Percentiles rank a stretch among this genome's conserved stretches.
Conservation (phyloP, 1,139 yeast species). For the Suhomyces terraborum region DNA sequence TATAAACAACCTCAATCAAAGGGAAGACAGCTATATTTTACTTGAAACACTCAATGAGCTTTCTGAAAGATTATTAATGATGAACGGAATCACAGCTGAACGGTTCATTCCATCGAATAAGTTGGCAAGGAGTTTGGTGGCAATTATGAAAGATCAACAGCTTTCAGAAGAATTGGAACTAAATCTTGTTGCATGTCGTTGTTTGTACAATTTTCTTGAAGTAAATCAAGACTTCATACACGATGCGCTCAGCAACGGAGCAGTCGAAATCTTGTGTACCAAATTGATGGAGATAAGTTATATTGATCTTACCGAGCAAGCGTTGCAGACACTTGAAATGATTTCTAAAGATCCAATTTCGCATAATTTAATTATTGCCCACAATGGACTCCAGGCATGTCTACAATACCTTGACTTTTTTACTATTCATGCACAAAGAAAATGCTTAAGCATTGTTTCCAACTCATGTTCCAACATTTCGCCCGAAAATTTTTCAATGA, state of each 20-base stretch:
- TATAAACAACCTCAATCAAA: constrained; percentile 42
- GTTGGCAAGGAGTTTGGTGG: constrained; percentile 57
- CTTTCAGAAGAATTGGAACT: constrained; percentile 72
- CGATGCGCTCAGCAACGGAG: constrained; percentile 65
- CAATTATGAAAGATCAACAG: constrained; percentile 58
- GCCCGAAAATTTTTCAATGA: constrained; percentile 43
- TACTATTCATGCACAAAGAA: constrained; percentile 86
- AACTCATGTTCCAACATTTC: constrained; percentile 64
- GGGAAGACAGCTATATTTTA: constrained; percentile 50
- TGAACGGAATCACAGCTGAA: constrained; percentile 65
- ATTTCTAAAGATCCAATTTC: constrained; percentile 59
- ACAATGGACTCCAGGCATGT: constrained; percentile 69
- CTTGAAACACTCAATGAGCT: constrained; percentile 65
- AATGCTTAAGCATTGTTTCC: constrained; percentile 76
- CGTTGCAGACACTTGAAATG: constrained; percentile 73
- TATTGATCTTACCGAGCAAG: constrained; percentile 93
- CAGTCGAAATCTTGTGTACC: constrained; percentile 64
- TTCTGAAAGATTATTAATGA: constrained; percentile 65
- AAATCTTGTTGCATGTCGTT: constrained; percentile 81
- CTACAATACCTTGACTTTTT: constrained; percentile 82
- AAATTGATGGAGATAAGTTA: constrained; percentile 75
- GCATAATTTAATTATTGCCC: constrained; percentile 49
- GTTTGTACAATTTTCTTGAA: constrained; percentile 80
- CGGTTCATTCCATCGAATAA: constrained; percentile 63
- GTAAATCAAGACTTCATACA: constrained; percentile 68